Conservation (phyloP, 2,329 filamentous ascomycete species). For the Fusarium paranaense region DNA sequence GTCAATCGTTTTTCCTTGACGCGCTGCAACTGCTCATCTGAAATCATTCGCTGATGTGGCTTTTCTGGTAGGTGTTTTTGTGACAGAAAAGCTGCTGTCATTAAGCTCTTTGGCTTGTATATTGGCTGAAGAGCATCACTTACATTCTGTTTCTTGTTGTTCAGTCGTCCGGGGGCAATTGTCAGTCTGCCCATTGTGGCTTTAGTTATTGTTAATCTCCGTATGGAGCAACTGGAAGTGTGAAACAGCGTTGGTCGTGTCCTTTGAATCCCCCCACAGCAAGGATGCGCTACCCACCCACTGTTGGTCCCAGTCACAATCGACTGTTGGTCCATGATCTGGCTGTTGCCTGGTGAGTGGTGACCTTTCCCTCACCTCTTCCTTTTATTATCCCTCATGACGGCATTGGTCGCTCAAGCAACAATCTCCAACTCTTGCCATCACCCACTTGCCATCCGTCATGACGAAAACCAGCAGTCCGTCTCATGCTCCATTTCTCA, state of each 20-base stretch:
- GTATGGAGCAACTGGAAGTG: too few relatives aligned
- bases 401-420: neutral
- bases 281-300: neutral
- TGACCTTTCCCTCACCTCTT: neutral
- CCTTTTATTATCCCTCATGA: neutral
- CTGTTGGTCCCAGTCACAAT: neutral
- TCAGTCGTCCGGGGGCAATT: neutral
- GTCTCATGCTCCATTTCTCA: neutral
- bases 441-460: too few relatives aligned
- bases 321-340: neutral
- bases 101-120: neutral
- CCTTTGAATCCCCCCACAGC: neutral
- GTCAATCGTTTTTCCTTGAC: conserved; percentile 50
- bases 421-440: neutral
- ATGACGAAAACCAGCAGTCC: neutral
- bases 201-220: too few relatives aligned
- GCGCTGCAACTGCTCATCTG: neutral
- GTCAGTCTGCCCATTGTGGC: too few relatives aligned
- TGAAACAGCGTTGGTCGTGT: neutral
- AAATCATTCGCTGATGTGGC: neutral
- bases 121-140: neutral
- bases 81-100: neutral
- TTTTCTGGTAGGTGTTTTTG: neutral
- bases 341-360: neutral
- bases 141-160: neutral